Conservation (phyloP, 2,329 filamentous ascomycete species). For the Arthrinium puccinioides region DNA sequence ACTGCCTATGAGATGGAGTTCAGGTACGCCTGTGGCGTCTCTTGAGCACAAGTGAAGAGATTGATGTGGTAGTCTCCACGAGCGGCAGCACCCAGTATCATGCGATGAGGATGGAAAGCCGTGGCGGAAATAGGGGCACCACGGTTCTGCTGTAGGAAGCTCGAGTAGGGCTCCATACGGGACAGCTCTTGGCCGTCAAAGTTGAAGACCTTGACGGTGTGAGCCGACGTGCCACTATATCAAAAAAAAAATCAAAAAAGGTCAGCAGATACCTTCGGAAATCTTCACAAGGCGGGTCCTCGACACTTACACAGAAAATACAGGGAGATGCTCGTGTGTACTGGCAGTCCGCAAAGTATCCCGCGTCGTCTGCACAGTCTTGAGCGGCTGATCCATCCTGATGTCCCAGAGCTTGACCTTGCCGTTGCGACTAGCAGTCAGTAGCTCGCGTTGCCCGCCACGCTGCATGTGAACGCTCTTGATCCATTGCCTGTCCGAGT, state of each 20-base stretch:
- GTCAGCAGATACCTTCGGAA: conserved; percentile 16
- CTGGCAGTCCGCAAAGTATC: conserved; percentile 78
- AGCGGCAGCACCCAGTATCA: conserved; percentile 82
- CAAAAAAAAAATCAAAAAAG: no score
- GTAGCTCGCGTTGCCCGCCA: conserved; percentile 82
- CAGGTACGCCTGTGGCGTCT: conserved; percentile 12
- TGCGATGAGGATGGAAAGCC: conserved; percentile 90
- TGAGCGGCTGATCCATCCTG: conserved; percentile 71
- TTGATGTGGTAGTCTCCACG: conserved; percentile 87
- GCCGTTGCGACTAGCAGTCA: conserved; percentile 85
- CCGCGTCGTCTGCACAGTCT: conserved; percentile 65
- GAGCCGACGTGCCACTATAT: conserved; percentile 82
- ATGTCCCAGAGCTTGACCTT: conserved; percentile 97
- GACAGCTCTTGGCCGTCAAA: conserved; percentile 74
- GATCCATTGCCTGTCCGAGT: conserved; percentile 79
- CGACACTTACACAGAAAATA: conserved; percentile 80
- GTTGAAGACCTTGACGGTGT: conserved; percentile 89
- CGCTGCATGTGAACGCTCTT: conserved; percentile 95
- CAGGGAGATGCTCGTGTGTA: conserved; percentile 92
- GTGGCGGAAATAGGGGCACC: conserved; percentile 79
- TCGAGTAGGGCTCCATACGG: conserved; percentile 81
- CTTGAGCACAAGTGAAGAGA: conserved; percentile 65
- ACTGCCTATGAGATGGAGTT: conserved; percentile 2
- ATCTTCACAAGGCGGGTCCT: neutral
- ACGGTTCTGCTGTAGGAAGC: conserved; percentile 75